Percentiles rank a stretch among this genome's conserved stretches.
Evolutionary conservation across 1,284 basidiomycete species (phyloP).

Genomic region (Rhodotorula sp.): DNA sequence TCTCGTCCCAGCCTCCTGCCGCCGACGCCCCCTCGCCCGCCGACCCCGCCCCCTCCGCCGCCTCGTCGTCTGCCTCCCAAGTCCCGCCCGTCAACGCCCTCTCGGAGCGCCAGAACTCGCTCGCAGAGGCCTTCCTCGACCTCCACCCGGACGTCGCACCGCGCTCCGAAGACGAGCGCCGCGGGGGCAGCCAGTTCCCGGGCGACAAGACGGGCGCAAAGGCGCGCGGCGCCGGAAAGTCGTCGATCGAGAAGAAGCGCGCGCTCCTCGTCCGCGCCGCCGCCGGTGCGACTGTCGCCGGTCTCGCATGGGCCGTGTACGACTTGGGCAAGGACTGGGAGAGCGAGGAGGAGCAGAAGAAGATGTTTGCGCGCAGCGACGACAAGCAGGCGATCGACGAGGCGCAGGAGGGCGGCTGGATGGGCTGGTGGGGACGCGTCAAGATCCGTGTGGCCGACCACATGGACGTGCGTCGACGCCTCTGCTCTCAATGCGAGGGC

Average conservation of each 20-base stretch:
- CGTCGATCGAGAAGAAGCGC: constrained; percentile 50
- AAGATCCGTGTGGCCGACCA: constrained; percentile 44
- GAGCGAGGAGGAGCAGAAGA: constrained; percentile 45
- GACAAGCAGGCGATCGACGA: constrained; percentile 39
- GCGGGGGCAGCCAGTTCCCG: constrained; percentile 22
- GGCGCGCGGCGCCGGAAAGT: constrained; percentile 47
- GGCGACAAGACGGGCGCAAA: constrained; percentile 47
- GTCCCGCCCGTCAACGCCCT: constrained; percentile 24
- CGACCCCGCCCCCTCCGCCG: constrained; percentile 5
- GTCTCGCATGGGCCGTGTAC: constrained; percentile 41
- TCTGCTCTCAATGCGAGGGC: not conserved
- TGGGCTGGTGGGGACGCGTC: constrained; percentile 31
- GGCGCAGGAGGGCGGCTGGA: constrained; percentile 29
- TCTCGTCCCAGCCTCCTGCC: constrained; percentile 3
- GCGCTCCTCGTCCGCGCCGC: constrained; percentile 44
- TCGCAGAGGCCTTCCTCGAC: constrained; percentile 45
- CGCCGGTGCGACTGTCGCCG: constrained; percentile 38
- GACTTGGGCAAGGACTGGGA: constrained; percentile 51
- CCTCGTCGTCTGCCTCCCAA: not conserved
- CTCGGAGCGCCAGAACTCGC: constrained; percentile 23
- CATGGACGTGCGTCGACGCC: constrained; percentile 42
- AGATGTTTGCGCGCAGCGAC: constrained; percentile 35
- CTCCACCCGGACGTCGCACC: constrained; percentile 43
- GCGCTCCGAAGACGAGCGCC: constrained; percentile 25
- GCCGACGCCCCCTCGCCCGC: not conserved